Evolutionary conservation across 2,329 filamentous ascomycete species (phyloP).

Genomic region (Colletotrichum acutatum): DNA sequence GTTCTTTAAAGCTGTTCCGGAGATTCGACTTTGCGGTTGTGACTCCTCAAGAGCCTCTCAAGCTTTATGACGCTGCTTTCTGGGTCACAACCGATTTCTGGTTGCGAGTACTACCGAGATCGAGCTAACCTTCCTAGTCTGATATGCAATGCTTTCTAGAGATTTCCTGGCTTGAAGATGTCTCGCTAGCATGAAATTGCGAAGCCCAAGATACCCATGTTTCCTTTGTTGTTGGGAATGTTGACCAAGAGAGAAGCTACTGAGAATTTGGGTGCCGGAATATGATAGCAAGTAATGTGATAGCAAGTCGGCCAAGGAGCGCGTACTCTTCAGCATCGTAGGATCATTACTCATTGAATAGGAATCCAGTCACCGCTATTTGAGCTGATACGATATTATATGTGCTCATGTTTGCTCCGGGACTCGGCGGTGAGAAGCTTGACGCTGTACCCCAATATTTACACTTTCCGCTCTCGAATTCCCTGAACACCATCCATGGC

Average conservation of each 20-base stretch:
- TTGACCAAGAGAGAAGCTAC: too few species aligned
- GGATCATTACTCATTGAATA: too few species aligned
- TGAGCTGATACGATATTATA: neutral
- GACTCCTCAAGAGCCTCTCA: conserved; percentile 35
- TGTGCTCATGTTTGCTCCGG: neutral
- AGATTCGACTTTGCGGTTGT: conserved; percentile 38
- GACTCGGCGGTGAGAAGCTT: neutral
- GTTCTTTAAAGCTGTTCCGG: conserved; percentile 41
- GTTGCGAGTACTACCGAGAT: conserved; percentile 34
- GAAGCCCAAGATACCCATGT: neutral
- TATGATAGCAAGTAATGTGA: too few species aligned
- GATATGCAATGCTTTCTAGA: neutral
- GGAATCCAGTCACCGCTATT: too few species aligned
- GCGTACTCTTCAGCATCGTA: too few species aligned
- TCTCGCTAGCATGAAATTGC: neutral
- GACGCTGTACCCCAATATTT: neutral
- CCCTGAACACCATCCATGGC: neutral
- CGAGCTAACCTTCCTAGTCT: neutral
- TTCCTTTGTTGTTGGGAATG: too few species aligned
- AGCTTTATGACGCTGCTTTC: conserved; percentile 36
- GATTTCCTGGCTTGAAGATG: neutral
- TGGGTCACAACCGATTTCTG: conserved; percentile 39
- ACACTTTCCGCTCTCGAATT: neutral
- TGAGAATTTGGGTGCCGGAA: too few species aligned
- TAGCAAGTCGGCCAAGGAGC: too few species aligned